A percentile compares a stretch with the other conserved stretches of the same genome.
Conservation (phyloP, 2,329 filamentous ascomycete species). For the Leptographium lundbergii region DNA sequence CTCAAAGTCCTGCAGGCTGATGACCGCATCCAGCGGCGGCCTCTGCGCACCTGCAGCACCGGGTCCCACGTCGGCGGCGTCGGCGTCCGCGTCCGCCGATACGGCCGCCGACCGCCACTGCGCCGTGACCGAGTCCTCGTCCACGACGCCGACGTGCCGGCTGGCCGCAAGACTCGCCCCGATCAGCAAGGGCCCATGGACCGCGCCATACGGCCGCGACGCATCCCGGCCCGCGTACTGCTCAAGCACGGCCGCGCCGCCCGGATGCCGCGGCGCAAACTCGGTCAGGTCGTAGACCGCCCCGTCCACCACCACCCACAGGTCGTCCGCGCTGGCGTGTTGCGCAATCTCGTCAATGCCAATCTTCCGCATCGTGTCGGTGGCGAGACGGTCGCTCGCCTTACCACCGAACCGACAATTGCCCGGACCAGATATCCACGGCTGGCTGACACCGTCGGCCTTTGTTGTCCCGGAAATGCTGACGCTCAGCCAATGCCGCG, state of each 20-base stretch:
- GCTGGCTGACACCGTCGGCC: neutral
- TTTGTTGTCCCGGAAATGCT: neutral
- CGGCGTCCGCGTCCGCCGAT: too few species aligned
- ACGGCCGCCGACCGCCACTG: constrained; percentile 8
- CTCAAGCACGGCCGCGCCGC: constrained; percentile 23
- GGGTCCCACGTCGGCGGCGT: neutral
- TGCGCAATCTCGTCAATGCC: neutral
- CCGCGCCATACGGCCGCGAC: constrained; percentile 35
- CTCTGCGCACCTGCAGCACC: neutral
- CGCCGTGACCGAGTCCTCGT: constrained; percentile 22
- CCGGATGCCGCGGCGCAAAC: constrained; percentile 4
- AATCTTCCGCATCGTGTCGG: neutral
- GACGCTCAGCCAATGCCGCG: neutral
- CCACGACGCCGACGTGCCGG: constrained; percentile 35
- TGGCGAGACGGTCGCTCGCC: neutral
- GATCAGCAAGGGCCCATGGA: constrained; percentile 32
- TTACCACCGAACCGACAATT: neutral
- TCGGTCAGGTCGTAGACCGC: constrained; percentile 7
- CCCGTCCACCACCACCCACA: constrained; percentile 2
- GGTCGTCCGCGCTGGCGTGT: neutral
- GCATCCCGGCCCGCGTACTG: constrained; percentile 41
- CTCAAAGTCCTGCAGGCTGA: constrained; percentile 34
- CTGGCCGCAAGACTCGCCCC: constrained; percentile 27
- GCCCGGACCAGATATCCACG: neutral
- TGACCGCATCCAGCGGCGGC: constrained; percentile 9